Evolutionary conservation across 495 filamentous ascomycete genomes (phyloP).

Genomic region (Penicillium soppii): DNA sequence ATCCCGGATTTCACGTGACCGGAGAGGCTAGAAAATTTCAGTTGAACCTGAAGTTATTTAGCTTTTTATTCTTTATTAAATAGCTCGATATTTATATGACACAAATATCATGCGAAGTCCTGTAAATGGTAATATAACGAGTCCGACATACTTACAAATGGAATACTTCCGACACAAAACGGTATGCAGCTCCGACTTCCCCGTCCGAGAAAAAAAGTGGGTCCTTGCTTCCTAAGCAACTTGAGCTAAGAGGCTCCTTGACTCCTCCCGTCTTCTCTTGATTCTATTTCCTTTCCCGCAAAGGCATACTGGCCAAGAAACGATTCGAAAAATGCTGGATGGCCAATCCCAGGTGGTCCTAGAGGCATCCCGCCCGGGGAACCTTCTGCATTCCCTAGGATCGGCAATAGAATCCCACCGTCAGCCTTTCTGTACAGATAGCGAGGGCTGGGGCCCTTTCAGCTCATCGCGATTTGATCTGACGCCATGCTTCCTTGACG

Average conservation of each 20-base stretch:
- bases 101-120: neutral
- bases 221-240: conserved; percentile 24
- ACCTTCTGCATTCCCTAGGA: conserved; percentile 28
- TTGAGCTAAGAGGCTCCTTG: conserved; percentile 8
- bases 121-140: neutral
- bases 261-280: conserved; percentile 10
- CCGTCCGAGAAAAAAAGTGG: neutral
- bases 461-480: conserved; percentile 83
- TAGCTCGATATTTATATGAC: neutral
- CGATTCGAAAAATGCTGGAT: conserved; percentile 43
- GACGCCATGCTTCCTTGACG: conserved; percentile 93
- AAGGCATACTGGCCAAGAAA: conserved; percentile 15
- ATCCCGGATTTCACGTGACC: neutral
- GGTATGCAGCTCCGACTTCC: conserved; percentile 3
- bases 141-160: neutral
- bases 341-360: conserved; percentile 44
- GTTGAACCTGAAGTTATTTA: neutral
- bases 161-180: neutral
- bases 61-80: no score
- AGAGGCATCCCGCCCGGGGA: conserved; percentile 32
- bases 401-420: conserved; percentile 31
- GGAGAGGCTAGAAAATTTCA: neutral
- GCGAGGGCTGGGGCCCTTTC: conserved; percentile 93
- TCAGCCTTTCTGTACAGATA: conserved; percentile 80
- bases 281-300: conserved; percentile 11